Evolutionary conservation across 2,329 filamentous ascomycete genomes (phyloP).

Genomic region (Hypoxylon sp.): DNA sequence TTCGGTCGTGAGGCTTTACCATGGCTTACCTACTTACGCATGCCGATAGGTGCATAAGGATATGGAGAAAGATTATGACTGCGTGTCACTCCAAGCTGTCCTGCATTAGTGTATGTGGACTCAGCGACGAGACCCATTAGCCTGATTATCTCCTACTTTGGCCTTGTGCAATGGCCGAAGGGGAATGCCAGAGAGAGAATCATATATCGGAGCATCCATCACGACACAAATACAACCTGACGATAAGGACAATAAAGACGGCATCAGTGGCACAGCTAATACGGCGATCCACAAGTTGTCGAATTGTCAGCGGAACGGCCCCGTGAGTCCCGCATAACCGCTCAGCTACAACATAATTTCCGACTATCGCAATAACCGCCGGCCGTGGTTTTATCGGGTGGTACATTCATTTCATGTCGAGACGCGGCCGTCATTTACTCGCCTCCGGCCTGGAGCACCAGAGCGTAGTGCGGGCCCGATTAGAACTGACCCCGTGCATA

Average conservation of each 20-base stretch:
- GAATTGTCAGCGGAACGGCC: too few species aligned
- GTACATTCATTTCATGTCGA: too few species aligned
- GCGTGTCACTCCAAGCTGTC: neutral
- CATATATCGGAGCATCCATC: neutral
- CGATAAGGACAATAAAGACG: neutral
- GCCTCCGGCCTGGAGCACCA: neutral
- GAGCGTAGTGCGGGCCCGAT: too few species aligned
- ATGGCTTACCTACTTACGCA: neutral
- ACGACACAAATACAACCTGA: too few species aligned
- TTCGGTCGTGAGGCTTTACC: conserved; percentile 25
- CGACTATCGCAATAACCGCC: too few species aligned
- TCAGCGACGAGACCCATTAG: conserved; percentile 4
- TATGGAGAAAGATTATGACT: conserved; percentile 13
- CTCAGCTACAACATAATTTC: too few species aligned
- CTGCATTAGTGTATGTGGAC: conserved; percentile 18
- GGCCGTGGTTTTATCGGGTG: too few species aligned
- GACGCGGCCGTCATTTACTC: neutral
- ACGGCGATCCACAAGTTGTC: neutral
- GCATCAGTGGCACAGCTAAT: neutral
- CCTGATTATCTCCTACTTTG: conserved; percentile 1
- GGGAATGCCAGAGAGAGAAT: neutral
- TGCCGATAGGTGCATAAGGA: conserved; percentile 32
- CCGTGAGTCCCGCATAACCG: too few species aligned
- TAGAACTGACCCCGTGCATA: neutral
- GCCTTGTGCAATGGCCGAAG: neutral